A percentile compares a stretch with the other conserved stretches of the same genome.
Evolutionary conservation across 2,329 filamentous ascomycete species (phyloP).

Genomic region (Ceratocystiopsis brevicomis): DNA sequence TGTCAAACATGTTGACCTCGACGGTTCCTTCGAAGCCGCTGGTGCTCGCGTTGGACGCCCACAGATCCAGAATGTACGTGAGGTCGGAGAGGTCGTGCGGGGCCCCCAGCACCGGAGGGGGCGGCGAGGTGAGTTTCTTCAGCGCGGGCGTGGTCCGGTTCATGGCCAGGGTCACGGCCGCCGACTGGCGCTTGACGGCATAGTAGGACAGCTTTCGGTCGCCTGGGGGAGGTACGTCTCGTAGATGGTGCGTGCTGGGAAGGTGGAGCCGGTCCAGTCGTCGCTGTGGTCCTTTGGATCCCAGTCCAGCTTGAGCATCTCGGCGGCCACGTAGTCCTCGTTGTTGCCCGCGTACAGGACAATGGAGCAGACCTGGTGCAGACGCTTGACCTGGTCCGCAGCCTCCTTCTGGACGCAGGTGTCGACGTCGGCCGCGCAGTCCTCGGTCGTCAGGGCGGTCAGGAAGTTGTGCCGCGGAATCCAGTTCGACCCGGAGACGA

Average conservation of each 20-base stretch:
- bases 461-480: not conserved
- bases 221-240: conserved; percentile 49
- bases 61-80: not conserved
- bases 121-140: not conserved
- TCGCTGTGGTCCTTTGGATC: conserved; percentile 46
- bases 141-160: not conserved
- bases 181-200: conserved; percentile 32
- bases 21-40: not conserved
- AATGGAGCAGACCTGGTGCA: conserved; percentile 40
- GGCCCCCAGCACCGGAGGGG: not conserved
- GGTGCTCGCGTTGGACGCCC: no score
- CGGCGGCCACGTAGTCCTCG: not conserved
- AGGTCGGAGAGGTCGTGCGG: not conserved
- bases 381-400: conserved; percentile 38
- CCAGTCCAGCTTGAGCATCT: not conserved
- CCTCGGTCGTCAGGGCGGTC: not conserved
- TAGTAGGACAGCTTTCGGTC: conserved; percentile 42
- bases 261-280: conserved; percentile 57
- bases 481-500: conserved; percentile 24
- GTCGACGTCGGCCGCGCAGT: not conserved
- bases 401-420: conserved; percentile 33
- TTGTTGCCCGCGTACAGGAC: conserved; percentile 32
- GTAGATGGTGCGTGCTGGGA: conserved; percentile 61
- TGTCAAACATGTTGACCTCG: not conserved
- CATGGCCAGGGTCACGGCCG: conserved; percentile 39